Conservation (phyloP, 2,329 filamentous ascomycete species). For the Monilinia aucupariae region DNA sequence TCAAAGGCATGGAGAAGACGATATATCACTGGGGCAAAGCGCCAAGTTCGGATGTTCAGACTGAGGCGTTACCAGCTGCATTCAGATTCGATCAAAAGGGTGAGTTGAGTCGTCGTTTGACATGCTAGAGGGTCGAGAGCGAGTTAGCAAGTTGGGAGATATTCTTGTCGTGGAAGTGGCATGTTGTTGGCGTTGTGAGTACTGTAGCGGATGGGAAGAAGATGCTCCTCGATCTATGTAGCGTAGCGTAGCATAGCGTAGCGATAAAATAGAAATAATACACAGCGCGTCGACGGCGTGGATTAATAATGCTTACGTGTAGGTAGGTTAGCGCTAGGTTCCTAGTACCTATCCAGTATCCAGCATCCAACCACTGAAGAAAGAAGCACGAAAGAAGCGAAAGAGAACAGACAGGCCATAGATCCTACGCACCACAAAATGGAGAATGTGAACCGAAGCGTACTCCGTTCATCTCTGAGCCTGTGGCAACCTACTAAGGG, state of each 20-base stretch:
- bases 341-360: too few species aligned
- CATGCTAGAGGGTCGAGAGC: not conserved
- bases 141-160: not conserved
- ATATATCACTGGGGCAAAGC: not conserved
- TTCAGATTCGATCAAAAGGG: not conserved
- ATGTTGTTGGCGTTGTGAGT: too few species aligned
- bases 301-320: too few species aligned
- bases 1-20: not conserved
- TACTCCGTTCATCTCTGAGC: too few species aligned
- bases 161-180: not conserved
- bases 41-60: not conserved
- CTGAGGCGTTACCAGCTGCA: not conserved
- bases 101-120: not conserved
- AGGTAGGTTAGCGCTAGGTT: too few species aligned
- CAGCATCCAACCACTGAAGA: too few species aligned
- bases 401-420: too few species aligned
- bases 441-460: too few species aligned
- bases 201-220: not conserved
- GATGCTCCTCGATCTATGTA: not conserved
- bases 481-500: too few species aligned
- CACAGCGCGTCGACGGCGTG: not conserved
- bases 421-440: too few species aligned
- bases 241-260: not conserved
- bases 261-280: not conserved
- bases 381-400: too few species aligned